These are phyloP conservation scores for Citrullus colocynthis DNA, from an alignment of 306 rosid genomes.

Conservation along the genomic window DNA sequence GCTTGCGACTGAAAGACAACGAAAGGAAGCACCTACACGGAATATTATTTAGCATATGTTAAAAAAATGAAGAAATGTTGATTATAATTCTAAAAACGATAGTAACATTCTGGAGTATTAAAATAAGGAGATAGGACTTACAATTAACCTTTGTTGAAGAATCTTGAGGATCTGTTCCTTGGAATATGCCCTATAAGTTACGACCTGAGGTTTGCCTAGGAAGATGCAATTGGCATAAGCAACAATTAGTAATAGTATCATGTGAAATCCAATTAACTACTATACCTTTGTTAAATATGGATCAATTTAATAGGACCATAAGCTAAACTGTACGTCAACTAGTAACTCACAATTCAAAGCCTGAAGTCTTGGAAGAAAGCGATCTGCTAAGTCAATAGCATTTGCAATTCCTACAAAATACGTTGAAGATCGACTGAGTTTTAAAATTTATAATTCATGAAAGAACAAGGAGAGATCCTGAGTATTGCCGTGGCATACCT, in stretches of 20 bases:
- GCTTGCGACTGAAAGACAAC: slow-evolving; percentile 62
- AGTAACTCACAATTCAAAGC: slow-evolving; percentile 70
- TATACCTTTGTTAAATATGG: background rate
- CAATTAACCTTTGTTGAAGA: slow-evolving; percentile 64
- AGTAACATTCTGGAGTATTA: background rate
- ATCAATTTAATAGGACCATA: background rate
- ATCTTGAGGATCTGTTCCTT: slow-evolving; percentile 74
- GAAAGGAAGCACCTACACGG: slow-evolving; percentile 53
- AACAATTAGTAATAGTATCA: background rate
- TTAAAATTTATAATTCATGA: background rate
- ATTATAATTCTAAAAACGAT: background rate
- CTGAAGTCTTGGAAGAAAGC: slow-evolving; percentile 82
- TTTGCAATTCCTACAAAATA: slow-evolving; percentile 66
- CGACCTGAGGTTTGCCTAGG: slow-evolving; percentile 69
- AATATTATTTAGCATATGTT: background rate
- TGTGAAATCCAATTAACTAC: background rate
- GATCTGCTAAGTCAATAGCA: slow-evolving; percentile 90
- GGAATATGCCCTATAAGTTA: slow-evolving; percentile 68
- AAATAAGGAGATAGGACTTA: slow-evolving; percentile 22
- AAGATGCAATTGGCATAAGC: background rate
- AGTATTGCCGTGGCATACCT: slow-evolving; percentile 29
- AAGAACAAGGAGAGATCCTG: background rate
- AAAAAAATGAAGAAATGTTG: background rate
- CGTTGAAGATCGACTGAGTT: background rate
- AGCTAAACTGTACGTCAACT: background rate